Evolutionary conservation across 2,329 filamentous ascomycete species (phyloP), one percentile per base, ranked within the genome.

Genomic region (Beauveria bassiana): DNA sequence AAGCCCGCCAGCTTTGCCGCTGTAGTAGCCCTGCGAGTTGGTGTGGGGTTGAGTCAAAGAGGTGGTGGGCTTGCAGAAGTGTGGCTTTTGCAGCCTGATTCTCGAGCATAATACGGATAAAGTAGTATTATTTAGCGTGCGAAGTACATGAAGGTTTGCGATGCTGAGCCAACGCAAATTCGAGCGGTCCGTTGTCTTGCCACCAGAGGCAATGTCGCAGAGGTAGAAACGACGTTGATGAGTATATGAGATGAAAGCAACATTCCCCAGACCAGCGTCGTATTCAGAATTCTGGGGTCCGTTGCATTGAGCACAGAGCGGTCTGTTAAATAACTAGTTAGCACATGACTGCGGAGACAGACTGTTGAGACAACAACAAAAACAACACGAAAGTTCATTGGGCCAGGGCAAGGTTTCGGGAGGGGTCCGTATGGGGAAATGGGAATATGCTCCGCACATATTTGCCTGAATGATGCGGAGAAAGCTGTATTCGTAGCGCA

Each of bases 71-170:
- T 45, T 16, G 38, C 31, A 45, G 55, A 7, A 38, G 9, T 16
- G 56, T 59, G 47, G 57, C 47, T 51, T 52, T 31, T 38, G 9
- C 18, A 52, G 56, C 56, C 47, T 59, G 46, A 47, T 34, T 54
- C 14, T 56, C 28, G 31, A n/a, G 56, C 18, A 8, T 5, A 28
- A 24, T 24, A 59, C 8, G 28, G 8, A 31, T 34, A 5, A 34
- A 14, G 34, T 38, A 38, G 22, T 22, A 22, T 31, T 34, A 38
- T 14, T 46, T 18, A 22, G 3, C 34, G 12, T 14, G 14, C 12
- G 5, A 14, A 14, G 34, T 5, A 38, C 34, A 6, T 14, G 34
- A 38, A 38, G 34, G 34, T 14, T 38, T 14, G 12, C 34, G 42
- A 47, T 46, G n/a, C 14, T n/a, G 34, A 24, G 22, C 14, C 31